Evolutionary conservation across 2,329 filamentous ascomycete species (phyloP), one percentile per base, ranked within the genome.

Genomic region (Plenodomus lindquistii): DNA sequence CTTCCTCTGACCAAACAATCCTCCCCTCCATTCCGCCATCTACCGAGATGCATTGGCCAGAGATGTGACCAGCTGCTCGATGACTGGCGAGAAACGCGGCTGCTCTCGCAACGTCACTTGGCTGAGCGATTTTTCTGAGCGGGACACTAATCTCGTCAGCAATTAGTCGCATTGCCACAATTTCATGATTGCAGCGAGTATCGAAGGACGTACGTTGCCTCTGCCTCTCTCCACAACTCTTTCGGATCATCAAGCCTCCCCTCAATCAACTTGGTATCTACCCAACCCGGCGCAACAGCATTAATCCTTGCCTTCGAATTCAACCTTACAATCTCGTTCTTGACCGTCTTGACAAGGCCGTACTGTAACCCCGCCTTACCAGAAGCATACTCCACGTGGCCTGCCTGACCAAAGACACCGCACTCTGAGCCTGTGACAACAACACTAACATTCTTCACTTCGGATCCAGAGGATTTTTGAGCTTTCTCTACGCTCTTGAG

Each of bases 351-450:
- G 5, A 83, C 74, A 7, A 83, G 69, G 0, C 78, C 79, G 64
- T 82, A 81, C 52, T 81, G 79, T 40, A 82, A 52, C 2, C 74
- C 79, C 3, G 79, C 61, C 45, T 69, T 65, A 1, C 80, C 78
- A 37, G 72, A 74, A 6, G 78, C 78, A 62, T 81, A 80, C 51
- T 81, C 79, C 0, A 73, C 69, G 60, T 80, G 77, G 0, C 76
- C 77, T 15, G 75, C 77, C 59, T 80, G 76, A 1, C 77, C 77
- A 50, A 80, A 79, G 37, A 78, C 75, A 3, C 79, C 78, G 37
- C 73, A 77, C 57, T 82, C 79, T n/a, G 73, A 78, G 3, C 80
- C 80, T 0, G 78, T 80, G 8, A 83, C 73, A 0, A 83, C 75
- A 41, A 83, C 77, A 6, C 79, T 74, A 1, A 82, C 70, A 46